phyloP scores from a whole-genome alignment of 345 rosid species.

The Balakata baccata region DNA sequence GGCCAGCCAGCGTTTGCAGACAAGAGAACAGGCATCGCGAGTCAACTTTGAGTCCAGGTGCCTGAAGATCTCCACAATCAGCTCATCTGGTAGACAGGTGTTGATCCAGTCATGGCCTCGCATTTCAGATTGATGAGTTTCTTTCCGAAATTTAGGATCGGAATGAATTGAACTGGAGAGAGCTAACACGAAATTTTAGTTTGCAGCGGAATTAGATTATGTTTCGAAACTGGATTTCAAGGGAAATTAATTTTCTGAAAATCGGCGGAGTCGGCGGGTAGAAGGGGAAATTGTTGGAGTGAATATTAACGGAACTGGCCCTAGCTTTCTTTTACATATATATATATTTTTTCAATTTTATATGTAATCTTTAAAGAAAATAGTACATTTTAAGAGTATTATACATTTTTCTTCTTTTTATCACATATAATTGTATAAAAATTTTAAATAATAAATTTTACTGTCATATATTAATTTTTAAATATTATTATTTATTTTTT shows the following conservation, averaged over 20 bases:
- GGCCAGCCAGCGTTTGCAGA: constrained; percentile 80
- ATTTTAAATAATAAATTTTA: too few species aligned
- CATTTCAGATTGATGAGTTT: constrained; percentile 30
- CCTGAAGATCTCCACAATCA: constrained; percentile 66
- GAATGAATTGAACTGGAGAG: background rate
- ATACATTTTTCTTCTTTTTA: too few species aligned
- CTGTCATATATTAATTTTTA: too few species aligned
- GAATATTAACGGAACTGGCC: background rate
- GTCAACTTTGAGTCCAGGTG: constrained; percentile 58
- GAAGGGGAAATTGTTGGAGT: background rate
- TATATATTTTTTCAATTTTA: background rate
- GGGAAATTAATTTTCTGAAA: background rate
- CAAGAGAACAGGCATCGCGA: constrained; percentile 85
- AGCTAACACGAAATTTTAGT: background rate
- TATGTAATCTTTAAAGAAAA: too few species aligned
- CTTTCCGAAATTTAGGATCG: background rate
- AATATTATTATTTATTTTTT: too few species aligned
- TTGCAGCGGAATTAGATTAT: background rate
- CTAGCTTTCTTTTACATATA: background rate
- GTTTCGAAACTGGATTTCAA: background rate
- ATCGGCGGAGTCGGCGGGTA: constrained; percentile 24
- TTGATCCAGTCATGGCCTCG: constrained; percentile 77
- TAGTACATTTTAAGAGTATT: too few species aligned
- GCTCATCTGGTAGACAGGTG: constrained; percentile 67
- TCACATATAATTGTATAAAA: too few species aligned